Percentiles rank a stretch among this genome's conserved stretches.
phyloP scores from a whole-genome alignment of 768 basidiomycete genomes.

The Naganishia onofrii region DNA sequence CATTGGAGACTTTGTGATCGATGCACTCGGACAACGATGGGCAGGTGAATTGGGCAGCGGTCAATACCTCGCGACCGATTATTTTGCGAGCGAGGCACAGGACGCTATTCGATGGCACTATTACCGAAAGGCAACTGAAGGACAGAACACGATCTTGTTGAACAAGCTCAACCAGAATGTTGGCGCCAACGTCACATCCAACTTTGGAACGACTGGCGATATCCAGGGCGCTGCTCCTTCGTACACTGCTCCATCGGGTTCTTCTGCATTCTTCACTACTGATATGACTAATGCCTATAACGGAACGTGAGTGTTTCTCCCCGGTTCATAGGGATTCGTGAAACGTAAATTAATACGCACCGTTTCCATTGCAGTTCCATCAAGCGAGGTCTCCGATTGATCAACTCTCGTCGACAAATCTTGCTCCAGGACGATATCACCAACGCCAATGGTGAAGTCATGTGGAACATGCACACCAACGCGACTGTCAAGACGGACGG shows the following conservation, averaged over 20 bases:
- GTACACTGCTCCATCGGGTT: slow-evolving; percentile 61
- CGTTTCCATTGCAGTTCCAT: slow-evolving; percentile 61
- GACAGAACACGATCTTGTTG: slow-evolving; percentile 89
- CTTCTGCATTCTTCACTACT: slow-evolving; percentile 76
- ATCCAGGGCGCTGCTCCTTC: slow-evolving; percentile 83
- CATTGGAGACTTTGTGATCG: slow-evolving; percentile 89
- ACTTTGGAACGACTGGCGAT: slow-evolving; percentile 60
- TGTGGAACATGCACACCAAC: slow-evolving; percentile 95
- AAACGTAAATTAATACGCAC: neutral
- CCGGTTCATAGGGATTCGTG: slow-evolving; percentile 34
- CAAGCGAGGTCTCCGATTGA: slow-evolving; percentile 75
- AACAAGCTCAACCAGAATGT: slow-evolving; percentile 77
- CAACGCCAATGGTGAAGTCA: slow-evolving; percentile 57
- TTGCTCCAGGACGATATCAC: slow-evolving; percentile 89
- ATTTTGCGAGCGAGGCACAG: slow-evolving; percentile 75
- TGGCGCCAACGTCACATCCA: slow-evolving; percentile 58
- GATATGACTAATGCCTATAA: slow-evolving; percentile 70
- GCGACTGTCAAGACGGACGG: slow-evolving; percentile 64
- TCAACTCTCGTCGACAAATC: slow-evolving; percentile 82
- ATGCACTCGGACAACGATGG: slow-evolving; percentile 90
- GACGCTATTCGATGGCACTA: slow-evolving; percentile 75
- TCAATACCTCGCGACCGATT: slow-evolving; percentile 71
- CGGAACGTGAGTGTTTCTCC: slow-evolving; percentile 29
- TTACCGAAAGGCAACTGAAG: slow-evolving; percentile 94
- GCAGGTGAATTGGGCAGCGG: slow-evolving; percentile 89